These are phyloP conservation scores for Aegilops speltoides DNA, from an alignment of 176 grass and related monocot genomes.

Conservation along the genomic window DNA sequence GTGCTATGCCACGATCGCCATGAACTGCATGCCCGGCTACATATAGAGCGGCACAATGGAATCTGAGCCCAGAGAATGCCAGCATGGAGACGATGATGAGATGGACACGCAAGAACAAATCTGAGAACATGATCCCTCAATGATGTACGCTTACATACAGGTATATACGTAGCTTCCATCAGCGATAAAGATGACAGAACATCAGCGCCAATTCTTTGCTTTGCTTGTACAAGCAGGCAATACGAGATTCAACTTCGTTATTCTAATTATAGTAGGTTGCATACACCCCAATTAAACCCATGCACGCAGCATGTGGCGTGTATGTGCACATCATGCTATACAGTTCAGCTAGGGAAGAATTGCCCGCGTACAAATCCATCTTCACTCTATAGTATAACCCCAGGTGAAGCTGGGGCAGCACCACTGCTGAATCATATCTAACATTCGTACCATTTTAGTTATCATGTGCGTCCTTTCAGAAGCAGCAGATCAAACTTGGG, in stretches of 20 bases:
- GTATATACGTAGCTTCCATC: conserved; percentile 21
- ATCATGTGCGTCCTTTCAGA: too few species aligned
- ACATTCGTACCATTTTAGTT: too few species aligned
- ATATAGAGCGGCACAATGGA: background rate
- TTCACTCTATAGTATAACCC: too few species aligned
- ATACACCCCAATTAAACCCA: too few species aligned
- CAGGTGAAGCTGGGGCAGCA: too few species aligned
- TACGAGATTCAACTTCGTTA: background rate
- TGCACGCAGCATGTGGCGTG: too few species aligned
- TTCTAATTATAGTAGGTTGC: too few species aligned
- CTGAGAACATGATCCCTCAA: background rate
- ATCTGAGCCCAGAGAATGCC: background rate
- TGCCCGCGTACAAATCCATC: too few species aligned
- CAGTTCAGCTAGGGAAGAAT: too few species aligned
- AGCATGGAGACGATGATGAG: background rate
- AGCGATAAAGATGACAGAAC: conserved; percentile 9
- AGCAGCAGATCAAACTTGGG: conserved; percentile 25
- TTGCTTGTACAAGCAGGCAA: conserved; percentile 29
- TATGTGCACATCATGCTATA: too few species aligned
- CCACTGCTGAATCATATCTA: too few species aligned
- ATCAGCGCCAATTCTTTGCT: conserved; percentile 35
- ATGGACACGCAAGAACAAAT: conserved; percentile 36
- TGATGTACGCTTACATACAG: background rate
- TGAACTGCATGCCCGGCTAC: background rate
- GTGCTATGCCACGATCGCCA: background rate